phyloP scores from a whole-genome alignment of 2,329 filamentous ascomycete genomes.

The Atkinsonella hypoxylon region DNA sequence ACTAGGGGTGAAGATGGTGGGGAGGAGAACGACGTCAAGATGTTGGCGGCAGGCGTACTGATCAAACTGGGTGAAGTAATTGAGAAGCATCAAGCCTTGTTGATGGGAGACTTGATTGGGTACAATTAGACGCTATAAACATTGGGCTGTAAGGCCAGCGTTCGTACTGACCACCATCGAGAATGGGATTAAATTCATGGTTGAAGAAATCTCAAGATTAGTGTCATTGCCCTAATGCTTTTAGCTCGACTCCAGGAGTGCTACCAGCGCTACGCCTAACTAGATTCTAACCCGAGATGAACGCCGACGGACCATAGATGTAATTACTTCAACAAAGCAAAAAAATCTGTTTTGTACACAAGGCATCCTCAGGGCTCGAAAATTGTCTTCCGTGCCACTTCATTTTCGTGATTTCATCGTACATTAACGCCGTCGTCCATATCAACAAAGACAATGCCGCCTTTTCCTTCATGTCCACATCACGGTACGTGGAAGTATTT shows the following conservation, averaged over 20 bases:
- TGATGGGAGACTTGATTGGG: constrained; percentile 58
- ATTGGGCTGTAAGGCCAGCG: background rate
- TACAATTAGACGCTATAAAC: constrained; percentile 11
- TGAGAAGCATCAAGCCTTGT: constrained; percentile 64
- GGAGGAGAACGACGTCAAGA: constrained; percentile 71
- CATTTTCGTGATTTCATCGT: background rate
- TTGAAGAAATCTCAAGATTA: background rate
- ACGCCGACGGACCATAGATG: background rate
- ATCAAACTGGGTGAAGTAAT: constrained; percentile 71
- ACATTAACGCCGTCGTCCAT: background rate
- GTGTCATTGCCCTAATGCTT: background rate
- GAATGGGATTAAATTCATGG: too few species aligned
- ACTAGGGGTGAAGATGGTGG: constrained; percentile 36
- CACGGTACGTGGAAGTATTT: too few species aligned
- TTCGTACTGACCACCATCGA: background rate
- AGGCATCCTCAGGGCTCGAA: background rate
- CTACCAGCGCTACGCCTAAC: background rate
- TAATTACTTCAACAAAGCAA: background rate
- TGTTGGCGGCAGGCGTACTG: constrained; percentile 63
- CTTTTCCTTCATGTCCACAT: too few species aligned
- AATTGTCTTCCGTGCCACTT: background rate
- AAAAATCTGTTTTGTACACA: background rate
- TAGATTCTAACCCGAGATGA: background rate
- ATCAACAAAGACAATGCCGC: too few species aligned
- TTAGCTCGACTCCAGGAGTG: background rate